Base-by-base conservation (phyloP, 2,329 filamentous ascomycete genomes). In the Trichophyton benhamiae region DNA sequence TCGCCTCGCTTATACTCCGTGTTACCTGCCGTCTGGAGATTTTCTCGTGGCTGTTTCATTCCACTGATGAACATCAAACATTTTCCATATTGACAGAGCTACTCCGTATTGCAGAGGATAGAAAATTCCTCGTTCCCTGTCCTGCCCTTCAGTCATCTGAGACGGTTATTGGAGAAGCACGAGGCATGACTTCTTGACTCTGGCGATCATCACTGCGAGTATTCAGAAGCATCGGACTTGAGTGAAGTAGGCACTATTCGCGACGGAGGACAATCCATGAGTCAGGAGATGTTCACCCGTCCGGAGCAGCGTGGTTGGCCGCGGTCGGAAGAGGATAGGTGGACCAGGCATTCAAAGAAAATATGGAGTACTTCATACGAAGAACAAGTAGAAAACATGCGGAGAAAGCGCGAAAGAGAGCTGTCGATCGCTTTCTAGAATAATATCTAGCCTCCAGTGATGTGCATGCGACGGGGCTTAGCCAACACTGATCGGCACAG, bases 361-460 rank as follows among this genome's bases (percentile, higher is more conserved):
- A 6, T 15, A n/a, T 7, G 27, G 27, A 30, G 27, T 15, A n/a
- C 33, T 17, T 44, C 41, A 55, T 33, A 33, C 25, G 52, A 55
- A n/a, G 46, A 7, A 25, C 48, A 25, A 15, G 49, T n/a, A 15
- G 49, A 30, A 33, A 25, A 53, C 13, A 25, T 36, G 52, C 30
- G 52, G 27, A 36, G 52, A 27, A 36, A 33, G 4, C n/a, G 8
- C 52, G 6, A 55, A 27, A 36, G 27, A 9, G 52, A n/a, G 30
- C 33, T 36, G 52, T 55, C 52, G 52, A 55, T 55, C 52, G 30
- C 27, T 55, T 33, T 55, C 52, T 55, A 55, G 52, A 55, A 36
- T n/a, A 9, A 55, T 55, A 17, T 36, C 52, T 55, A 36, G n/a
- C 52, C 52, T 36, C 49, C 15, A 55, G 13, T 55, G 52, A 55